These are phyloP conservation scores for Aurantiochytrium sp. DNA, from an alignment of 108 stramenopile genomes.

Conservation along the genomic window DNA sequence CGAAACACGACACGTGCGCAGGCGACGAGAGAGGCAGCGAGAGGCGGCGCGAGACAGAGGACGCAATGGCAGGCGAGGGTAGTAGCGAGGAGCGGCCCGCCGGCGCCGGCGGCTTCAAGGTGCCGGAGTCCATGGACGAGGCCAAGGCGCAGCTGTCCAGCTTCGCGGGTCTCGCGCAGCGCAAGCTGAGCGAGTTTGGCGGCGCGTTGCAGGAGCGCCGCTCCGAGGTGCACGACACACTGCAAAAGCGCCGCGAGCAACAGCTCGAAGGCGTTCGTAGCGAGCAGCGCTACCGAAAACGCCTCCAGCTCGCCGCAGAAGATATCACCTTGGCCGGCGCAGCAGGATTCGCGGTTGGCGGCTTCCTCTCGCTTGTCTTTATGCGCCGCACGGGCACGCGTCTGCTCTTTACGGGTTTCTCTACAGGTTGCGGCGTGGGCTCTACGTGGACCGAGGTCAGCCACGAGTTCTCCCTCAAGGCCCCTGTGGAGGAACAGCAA, in stretches of 20 bases:
- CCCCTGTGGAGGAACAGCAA: background rate
- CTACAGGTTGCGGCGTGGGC: background rate
- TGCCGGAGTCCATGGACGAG: background rate
- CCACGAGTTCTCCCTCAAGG: background rate
- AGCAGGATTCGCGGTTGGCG: background rate
- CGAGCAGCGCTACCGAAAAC: background rate
- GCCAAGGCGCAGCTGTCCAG: background rate
- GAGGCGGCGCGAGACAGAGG: background rate
- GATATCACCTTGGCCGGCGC: background rate
- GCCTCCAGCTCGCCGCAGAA: background rate
- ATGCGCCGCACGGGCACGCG: background rate
- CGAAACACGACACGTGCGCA: no score
- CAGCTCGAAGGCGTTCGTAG: background rate
- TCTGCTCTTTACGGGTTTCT: background rate
- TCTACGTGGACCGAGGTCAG: background rate
- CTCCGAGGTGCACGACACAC: background rate
- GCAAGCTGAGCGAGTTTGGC: background rate
- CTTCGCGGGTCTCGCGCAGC: background rate
- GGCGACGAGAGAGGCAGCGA: background rate
- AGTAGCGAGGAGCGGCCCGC: background rate
- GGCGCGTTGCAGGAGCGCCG: background rate
- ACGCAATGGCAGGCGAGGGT: no score
- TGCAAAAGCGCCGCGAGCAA: background rate
- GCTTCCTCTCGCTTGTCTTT: background rate
- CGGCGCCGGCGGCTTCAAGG: background rate